A percentile compares a stretch with the other conserved stretches of the same genome.
Evolutionary conservation across 2,329 filamentous ascomycete genomes (phyloP).

Genomic region (Truncatella angustata): DNA sequence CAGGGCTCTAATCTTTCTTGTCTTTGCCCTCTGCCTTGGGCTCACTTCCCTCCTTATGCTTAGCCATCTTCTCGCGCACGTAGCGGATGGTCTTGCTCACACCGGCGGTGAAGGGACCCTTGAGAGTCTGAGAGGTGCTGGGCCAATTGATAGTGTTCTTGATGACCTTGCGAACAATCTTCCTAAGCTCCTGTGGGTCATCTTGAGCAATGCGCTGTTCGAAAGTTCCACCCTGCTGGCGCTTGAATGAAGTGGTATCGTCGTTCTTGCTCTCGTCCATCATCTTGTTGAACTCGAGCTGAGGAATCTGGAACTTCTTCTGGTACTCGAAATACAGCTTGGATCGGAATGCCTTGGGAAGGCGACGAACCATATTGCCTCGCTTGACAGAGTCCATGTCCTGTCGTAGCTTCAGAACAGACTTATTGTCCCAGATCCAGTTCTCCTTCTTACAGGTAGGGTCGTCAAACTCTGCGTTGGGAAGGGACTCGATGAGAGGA

Average conservation of each 20-base stretch:
- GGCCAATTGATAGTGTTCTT: constrained; percentile 91
- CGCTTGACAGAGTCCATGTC: constrained; percentile 91
- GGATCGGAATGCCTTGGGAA: constrained; percentile 82
- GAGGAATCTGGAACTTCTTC: constrained; percentile 82
- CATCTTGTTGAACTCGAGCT: constrained; percentile 80
- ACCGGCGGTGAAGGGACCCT: constrained; percentile 79
- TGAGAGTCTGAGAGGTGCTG: constrained; percentile 81
- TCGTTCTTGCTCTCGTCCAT: constrained; percentile 74
- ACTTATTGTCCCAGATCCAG: constrained; percentile 62
- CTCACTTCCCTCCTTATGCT: constrained; percentile 51
- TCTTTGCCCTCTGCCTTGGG: constrained; percentile 9
- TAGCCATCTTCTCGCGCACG: constrained; percentile 74
- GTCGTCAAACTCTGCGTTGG: constrained; percentile 80
- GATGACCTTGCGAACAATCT: constrained; percentile 73
- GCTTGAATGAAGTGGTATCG: constrained; percentile 64
- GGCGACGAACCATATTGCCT: constrained; percentile 92
- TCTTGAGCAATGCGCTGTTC: constrained; percentile 80
- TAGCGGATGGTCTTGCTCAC: constrained; percentile 70
- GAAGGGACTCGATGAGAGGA: constrained; percentile 83
- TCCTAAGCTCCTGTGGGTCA: constrained; percentile 62
- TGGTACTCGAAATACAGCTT: constrained; percentile 96
- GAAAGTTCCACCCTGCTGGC: constrained; percentile 77
- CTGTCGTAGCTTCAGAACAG: constrained; percentile 71
- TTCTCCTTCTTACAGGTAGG: constrained; percentile 53
- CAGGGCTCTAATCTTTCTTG: constrained; percentile 7